phyloP scores from a whole-genome alignment of 768 basidiomycete species.

The Arthromyces matolae region DNA sequence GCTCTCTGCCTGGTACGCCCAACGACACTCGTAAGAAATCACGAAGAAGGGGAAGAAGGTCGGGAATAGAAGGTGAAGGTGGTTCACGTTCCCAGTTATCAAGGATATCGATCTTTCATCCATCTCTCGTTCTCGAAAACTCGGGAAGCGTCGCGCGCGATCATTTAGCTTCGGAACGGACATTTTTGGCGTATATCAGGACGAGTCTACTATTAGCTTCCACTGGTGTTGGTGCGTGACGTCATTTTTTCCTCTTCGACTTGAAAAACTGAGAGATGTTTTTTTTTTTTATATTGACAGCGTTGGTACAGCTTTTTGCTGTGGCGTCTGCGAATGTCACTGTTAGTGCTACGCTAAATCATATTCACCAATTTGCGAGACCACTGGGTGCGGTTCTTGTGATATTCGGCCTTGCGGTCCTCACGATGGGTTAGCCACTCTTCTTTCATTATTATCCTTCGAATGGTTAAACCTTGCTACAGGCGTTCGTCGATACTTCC shows the following conservation, averaged over 20 bases:
- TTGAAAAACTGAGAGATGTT: no score
- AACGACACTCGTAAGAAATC: not conserved
- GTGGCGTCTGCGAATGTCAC: constrained; percentile 24
- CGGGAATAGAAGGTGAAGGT: no score
- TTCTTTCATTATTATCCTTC: not conserved
- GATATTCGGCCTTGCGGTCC: constrained; percentile 42
- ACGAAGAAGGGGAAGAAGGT: constrained; percentile 6
- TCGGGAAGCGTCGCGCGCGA: constrained; percentile 62
- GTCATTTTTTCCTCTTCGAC: constrained; percentile 6
- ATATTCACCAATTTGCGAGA: constrained; percentile 35
- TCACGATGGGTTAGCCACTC: constrained; percentile 41
- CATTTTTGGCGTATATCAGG: constrained; percentile 61
- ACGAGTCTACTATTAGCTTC: constrained; percentile 59
- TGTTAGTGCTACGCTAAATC: constrained; percentile 10
- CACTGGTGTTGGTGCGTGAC: constrained; percentile 52
- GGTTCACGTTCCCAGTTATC: not conserved
- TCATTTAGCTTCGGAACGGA: constrained; percentile 60
- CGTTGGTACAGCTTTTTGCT: constrained; percentile 55
- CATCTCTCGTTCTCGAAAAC: constrained; percentile 40
- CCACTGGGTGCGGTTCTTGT: constrained; percentile 52
- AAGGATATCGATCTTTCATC: constrained; percentile 3
- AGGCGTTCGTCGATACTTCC: constrained; percentile 55
- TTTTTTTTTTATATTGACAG: constrained; percentile 21
- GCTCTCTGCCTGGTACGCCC: not conserved
- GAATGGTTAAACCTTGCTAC: not conserved